Evolutionary conservation across 306 rosid species (phyloP), one percentile per base, ranked within the genome.

Genomic region (Vigna trinervia): DNA sequence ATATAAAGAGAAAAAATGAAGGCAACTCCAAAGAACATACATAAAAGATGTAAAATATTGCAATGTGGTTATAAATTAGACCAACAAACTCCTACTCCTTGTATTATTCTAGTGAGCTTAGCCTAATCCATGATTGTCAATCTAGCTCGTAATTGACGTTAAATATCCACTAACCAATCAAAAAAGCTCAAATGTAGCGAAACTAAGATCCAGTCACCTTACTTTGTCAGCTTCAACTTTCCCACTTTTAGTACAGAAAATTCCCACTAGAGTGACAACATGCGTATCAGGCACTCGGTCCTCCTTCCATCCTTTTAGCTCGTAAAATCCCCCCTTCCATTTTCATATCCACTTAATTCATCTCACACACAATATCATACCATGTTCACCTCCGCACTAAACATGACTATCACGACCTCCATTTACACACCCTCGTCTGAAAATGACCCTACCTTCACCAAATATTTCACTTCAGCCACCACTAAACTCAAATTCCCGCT

Each of bases 391-490:
- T 66, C 28, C 6, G 10, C 52, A 66, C 36, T 9, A 39, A 17
- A 19, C 9, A 13, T 11, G 1, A 34, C 72, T 34, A 32, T 26
- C 47, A 48, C 60, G 19, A 51, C 30, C 58, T 34, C 62, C 45
- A 12, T 28, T 46, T 51, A 56, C 45, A 38, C 34, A 73, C 41
- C 75, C 43, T n/a, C 12, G 13, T 66, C 69, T 64, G 20, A 65
- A 7, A n/a, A 56, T 3, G 22, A 53, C 23, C 23, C 81, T 32
- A 63, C 28, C 69, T 70, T 76, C 81, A 19, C 22, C 14, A 72
- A 5, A 71, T 8, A 20, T 8, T 70, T n/a, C 70, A 76, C 12
- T 71, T 45, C 10, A 60, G 14, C 2, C 63, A 34, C 81, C 38
- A 36, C 59, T 32, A 41, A 69, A 60, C 52, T 52, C 36, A 62